Evolutionary conservation across 208 protist species (phyloP).

Genomic region (Porcisia hertigi): DNA sequence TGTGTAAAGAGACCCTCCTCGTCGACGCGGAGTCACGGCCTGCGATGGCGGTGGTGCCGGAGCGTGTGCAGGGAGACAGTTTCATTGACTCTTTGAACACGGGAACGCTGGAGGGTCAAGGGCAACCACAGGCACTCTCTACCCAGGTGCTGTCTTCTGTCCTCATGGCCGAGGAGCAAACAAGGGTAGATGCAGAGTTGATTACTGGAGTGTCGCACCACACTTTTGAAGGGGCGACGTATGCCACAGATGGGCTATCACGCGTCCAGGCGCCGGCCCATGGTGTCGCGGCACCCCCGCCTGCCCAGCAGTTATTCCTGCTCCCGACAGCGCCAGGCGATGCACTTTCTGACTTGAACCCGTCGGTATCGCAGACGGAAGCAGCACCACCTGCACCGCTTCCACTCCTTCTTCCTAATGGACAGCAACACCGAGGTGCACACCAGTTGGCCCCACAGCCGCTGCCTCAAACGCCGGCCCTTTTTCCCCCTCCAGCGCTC

Average conservation of each 20-base stretch:
- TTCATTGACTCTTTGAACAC: background rate
- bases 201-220: background rate
- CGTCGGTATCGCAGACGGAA: background rate
- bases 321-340: background rate
- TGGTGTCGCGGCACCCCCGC: background rate
- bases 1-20: background rate
- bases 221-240: constrained; percentile 10
- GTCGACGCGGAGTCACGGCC: background rate
- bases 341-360: background rate
- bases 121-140: background rate
- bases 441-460: background rate
- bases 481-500: constrained; percentile 5
- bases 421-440: background rate
- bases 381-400: background rate
- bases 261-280: background rate
- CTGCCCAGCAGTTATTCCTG: too few species aligned
- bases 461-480: background rate
- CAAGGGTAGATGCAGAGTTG: background rate
- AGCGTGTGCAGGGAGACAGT: background rate
- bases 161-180: background rate
- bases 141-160: background rate
- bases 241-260: background rate
- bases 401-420: background rate
- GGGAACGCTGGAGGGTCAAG: background rate
- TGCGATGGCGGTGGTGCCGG: background rate